A percentile compares a stretch with the other conserved stretches of the same genome.
phyloP scores from a whole-genome alignment of 2,329 filamentous ascomycete genomes.

The Neonectria coccinea region DNA sequence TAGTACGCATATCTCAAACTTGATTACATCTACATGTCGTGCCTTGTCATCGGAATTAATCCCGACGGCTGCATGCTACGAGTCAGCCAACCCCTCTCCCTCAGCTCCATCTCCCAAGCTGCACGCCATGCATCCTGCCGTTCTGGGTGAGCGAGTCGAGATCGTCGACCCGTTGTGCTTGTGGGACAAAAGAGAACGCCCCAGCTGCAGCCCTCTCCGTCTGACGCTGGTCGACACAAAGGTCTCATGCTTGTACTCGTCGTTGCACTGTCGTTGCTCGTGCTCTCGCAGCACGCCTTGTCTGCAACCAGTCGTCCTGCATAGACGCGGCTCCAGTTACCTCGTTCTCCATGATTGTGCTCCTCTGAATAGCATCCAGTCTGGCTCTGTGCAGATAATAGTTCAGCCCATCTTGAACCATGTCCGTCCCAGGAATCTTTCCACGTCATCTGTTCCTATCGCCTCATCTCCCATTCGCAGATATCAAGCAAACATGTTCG shows the following conservation, averaged over 20 bases:
- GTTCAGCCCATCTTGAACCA: neutral
- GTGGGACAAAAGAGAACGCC: neutral
- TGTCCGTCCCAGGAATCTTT: neutral
- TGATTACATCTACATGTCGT: neutral
- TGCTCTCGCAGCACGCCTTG: neutral
- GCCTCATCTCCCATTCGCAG: neutral
- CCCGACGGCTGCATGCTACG: conserved; percentile 11
- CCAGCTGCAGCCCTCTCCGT: conserved; percentile 4
- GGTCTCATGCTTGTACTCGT: neutral
- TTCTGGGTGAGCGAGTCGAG: neutral
- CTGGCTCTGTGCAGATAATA: neutral
- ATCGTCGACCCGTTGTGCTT: conserved; percentile 5
- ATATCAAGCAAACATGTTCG: neutral
- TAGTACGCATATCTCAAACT: neutral
- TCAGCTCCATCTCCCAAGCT: neutral
- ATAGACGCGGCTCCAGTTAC: too few relatives aligned
- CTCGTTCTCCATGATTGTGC: neutral
- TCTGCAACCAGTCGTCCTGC: neutral
- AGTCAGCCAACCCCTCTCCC: neutral
- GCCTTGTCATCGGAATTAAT: conserved; percentile 5
- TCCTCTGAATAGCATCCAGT: neutral
- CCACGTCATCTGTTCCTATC: neutral
- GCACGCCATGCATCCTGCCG: neutral
- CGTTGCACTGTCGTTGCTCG: neutral
- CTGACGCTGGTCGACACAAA: neutral